These are phyloP conservation scores for Fusarium devonianum DNA, from an alignment of 2,329 filamentous ascomycete genomes.

Conservation along the genomic window DNA sequence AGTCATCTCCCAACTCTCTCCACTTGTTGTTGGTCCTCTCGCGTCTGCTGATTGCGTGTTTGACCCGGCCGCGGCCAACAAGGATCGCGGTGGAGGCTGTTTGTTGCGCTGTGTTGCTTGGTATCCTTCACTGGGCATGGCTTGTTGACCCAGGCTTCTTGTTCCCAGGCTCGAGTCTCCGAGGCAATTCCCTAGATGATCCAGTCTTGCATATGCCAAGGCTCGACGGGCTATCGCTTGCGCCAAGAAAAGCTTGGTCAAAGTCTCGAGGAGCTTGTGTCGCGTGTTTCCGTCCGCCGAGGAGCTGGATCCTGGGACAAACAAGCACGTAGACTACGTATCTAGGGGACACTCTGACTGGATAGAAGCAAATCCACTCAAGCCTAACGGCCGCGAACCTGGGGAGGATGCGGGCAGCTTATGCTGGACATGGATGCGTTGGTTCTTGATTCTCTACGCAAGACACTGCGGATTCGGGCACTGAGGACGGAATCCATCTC, in stretches of 20 bases:
- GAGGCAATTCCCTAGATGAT: slow-evolving; percentile 27
- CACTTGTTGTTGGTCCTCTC: slow-evolving; percentile 4
- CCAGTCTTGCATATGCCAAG: slow-evolving; percentile 39
- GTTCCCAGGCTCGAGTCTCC: slow-evolving; percentile 9
- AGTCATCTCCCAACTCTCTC: too few species aligned
- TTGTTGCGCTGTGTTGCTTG: background rate
- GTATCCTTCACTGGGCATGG: background rate
- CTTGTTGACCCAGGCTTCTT: slow-evolving; percentile 8
- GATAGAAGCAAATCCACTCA: too few species aligned
- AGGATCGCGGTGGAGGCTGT: too few species aligned
- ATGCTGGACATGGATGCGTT: too few species aligned
- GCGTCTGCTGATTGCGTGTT: background rate
- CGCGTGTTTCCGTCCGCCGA: slow-evolving; percentile 25
- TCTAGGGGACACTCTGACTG: background rate
- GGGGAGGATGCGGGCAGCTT: too few species aligned
- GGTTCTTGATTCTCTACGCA: too few species aligned
- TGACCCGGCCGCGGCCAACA: too few species aligned
- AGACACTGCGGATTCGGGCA: background rate
- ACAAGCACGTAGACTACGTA: background rate
- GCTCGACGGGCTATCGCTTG: slow-evolving; percentile 28
- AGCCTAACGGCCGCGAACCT: too few species aligned
- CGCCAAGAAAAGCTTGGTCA: slow-evolving; percentile 45
- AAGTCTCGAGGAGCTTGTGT: slow-evolving; percentile 37
- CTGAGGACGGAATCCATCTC: too few species aligned
- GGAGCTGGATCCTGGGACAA: slow-evolving; percentile 18